Conservation (phyloP, 2,329 filamentous ascomycete species). For the Xylaria polymorpha region DNA sequence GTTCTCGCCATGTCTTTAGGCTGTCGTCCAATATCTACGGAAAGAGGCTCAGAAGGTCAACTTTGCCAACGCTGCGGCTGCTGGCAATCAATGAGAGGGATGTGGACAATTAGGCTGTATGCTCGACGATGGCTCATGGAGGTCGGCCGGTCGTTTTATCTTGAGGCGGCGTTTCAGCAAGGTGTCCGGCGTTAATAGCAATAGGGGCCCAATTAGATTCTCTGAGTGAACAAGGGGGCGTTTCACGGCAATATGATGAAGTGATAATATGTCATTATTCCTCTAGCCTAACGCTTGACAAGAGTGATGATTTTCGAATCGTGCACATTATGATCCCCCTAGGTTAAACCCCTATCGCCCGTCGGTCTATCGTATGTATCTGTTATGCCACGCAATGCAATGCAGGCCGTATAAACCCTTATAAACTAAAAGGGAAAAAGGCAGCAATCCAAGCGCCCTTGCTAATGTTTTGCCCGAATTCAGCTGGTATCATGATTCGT, state of each 20-base stretch:
- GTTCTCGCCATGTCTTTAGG: constrained; percentile 52
- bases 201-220: not conserved
- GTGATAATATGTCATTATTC: constrained; percentile 19
- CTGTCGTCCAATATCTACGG: constrained; percentile 69
- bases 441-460: constrained; percentile 32
- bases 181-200: constrained; percentile 36
- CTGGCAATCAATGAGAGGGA: constrained; percentile 23
- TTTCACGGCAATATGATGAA: constrained; percentile 5
- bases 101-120: not conserved
- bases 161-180: constrained; percentile 14
- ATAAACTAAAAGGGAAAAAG: not conserved
- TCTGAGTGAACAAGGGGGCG: not conserved
- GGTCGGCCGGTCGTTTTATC: not conserved
- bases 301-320: constrained; percentile 6
- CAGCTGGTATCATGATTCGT: constrained; percentile 42
- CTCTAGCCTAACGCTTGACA: not conserved
- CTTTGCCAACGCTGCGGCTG: constrained; percentile 48
- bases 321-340: not conserved
- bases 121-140: not conserved
- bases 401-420: constrained; percentile 22
- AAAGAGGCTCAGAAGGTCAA: constrained; percentile 65
- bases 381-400: constrained; percentile 11
- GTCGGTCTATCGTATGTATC: not conserved
- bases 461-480: constrained; percentile 31
- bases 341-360: not conserved